Conservation (phyloP, 441 rosid genomes). For the Biscutella auriculata region DNA sequence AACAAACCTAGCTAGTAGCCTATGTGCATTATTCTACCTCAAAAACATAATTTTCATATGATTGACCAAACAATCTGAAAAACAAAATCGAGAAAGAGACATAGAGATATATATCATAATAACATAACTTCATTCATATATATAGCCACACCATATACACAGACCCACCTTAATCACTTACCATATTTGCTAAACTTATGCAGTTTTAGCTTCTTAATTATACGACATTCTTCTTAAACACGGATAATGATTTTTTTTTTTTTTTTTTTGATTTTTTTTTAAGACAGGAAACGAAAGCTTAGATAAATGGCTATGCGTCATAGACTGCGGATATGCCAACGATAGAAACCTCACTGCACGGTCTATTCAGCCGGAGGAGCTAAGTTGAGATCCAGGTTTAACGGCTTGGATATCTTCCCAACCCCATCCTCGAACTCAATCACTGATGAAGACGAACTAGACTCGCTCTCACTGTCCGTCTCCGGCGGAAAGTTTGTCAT, state of each 20-base stretch:
- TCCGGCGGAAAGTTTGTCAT: constrained; percentile 3
- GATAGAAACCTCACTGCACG: constrained; percentile 20
- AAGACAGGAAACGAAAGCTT: not conserved
- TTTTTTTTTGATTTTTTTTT: too few relatives aligned
- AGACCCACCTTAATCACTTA: constrained; percentile 4
- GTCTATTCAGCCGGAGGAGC: constrained; percentile 36
- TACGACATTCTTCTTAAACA: not conserved
- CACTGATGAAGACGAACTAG: constrained; percentile 52
- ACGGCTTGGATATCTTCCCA: constrained; percentile 14
- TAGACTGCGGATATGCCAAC: not conserved
- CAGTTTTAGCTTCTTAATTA: not conserved
- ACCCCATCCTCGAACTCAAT: constrained; percentile 27
- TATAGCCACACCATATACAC: too few relatives aligned
- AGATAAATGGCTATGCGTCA: too few relatives aligned
- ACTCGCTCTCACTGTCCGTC: constrained; percentile 37
- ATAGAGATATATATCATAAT: too few relatives aligned
- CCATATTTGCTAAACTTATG: constrained; percentile 16
- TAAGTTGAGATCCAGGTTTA: constrained; percentile 45
- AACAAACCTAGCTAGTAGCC: too few relatives aligned
- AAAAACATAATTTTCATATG: too few relatives aligned
- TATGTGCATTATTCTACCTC: too few relatives aligned
- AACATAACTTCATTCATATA: too few relatives aligned
- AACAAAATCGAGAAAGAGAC: too few relatives aligned
- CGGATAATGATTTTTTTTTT: not conserved
- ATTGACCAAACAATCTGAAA: too few relatives aligned